These are phyloP conservation scores for Chrysophaeum taylorii DNA, from an alignment of 352 stramenopile genomes.

Conservation along the genomic window DNA sequence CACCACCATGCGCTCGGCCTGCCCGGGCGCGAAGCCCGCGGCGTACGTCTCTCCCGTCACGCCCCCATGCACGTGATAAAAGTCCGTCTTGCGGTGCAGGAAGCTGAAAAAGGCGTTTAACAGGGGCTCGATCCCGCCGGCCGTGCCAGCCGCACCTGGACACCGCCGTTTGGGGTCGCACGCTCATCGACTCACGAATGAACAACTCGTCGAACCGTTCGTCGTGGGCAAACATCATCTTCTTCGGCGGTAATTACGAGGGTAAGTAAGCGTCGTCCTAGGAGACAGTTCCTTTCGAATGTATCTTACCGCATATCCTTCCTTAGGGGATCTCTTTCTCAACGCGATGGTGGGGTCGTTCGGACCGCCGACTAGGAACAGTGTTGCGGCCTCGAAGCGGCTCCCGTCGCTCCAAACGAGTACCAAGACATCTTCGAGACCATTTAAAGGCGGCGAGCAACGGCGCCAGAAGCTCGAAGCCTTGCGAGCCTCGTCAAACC, in stretches of 20 bases:
- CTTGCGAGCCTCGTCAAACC: background rate
- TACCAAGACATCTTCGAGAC: background rate
- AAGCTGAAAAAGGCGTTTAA: constrained; percentile 57
- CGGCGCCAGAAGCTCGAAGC: background rate
- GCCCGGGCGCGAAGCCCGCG: constrained; percentile 61
- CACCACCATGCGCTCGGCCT: constrained; percentile 61
- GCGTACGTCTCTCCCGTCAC: constrained; percentile 21
- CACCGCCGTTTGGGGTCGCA: too few relatives aligned
- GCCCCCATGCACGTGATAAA: constrained; percentile 55
- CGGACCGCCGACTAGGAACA: background rate
- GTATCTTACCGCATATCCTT: too few relatives aligned
- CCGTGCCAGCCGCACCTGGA: constrained; percentile 23
- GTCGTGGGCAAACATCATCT: too few relatives aligned
- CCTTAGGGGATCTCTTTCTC: too few relatives aligned
- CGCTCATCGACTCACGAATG: too few relatives aligned
- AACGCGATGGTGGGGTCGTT: background rate
- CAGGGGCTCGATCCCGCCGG: constrained; percentile 34
- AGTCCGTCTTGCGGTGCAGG: constrained; percentile 65
- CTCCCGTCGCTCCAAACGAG: background rate
- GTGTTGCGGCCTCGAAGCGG: background rate
- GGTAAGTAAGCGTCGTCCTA: too few relatives aligned
- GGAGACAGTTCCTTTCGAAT: too few relatives aligned
- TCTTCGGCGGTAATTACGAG: too few relatives aligned
- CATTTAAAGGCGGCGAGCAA: background rate
- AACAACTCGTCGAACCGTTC: constrained; percentile 9